These are phyloP conservation scores for Aurantiochytrium sp. DNA, from an alignment of 108 stramenopile species.

Conservation along the genomic window DNA sequence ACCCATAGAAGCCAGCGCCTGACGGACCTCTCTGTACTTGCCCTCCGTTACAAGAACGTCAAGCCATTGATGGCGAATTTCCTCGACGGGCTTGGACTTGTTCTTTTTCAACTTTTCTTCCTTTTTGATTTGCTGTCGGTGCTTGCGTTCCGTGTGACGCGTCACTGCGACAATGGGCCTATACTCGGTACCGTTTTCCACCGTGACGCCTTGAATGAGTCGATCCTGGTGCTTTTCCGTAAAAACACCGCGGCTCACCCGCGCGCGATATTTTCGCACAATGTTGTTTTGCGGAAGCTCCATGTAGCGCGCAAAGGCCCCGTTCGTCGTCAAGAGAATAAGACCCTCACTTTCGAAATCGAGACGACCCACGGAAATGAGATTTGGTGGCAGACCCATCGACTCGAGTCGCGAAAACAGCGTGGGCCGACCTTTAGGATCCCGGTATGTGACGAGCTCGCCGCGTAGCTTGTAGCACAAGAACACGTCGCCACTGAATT, in stretches of 20 bases:
- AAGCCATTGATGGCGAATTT: constrained; percentile 7
- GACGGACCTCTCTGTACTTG: constrained; percentile 13
- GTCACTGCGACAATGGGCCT: background rate
- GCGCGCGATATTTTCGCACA: constrained; percentile 2
- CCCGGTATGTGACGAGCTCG: constrained; percentile 15
- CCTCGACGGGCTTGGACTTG: background rate
- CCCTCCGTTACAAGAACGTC: constrained; percentile 12
- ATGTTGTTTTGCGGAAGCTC: constrained; percentile 7
- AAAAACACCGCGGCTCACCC: background rate
- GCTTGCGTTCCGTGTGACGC: background rate
- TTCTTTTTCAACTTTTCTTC: background rate
- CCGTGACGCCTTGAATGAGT: background rate
- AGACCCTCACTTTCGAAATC: constrained; percentile 17
- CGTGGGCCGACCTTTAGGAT: constrained; percentile 22
- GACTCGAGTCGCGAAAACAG: constrained; percentile 5
- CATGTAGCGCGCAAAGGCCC: constrained; percentile 14
- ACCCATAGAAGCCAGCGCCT: background rate
- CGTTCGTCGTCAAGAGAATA: constrained; percentile 20
- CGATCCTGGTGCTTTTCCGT: background rate
- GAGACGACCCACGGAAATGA: constrained; percentile 7
- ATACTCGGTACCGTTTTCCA: background rate
- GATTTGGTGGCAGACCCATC: background rate
- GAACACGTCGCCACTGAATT: background rate
- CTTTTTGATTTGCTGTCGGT: background rate
- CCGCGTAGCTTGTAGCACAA: constrained; percentile 16